These are phyloP conservation scores for Rubroboletus satanas DNA, from an alignment of 768 basidiomycete species.

Conservation along the genomic window DNA sequence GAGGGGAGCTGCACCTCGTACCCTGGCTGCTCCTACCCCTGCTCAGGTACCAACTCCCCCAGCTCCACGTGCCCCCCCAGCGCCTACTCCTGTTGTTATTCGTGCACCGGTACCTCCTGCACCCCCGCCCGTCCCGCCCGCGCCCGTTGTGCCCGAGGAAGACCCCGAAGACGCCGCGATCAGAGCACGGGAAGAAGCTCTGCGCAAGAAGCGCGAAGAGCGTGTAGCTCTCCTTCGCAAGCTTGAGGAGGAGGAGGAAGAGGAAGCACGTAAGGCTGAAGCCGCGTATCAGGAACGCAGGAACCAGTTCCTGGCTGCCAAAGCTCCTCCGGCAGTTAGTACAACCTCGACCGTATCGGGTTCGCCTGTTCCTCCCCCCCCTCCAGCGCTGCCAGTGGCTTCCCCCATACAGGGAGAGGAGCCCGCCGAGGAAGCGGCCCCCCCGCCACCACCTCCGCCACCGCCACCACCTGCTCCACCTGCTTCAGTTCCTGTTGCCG, in stretches of 20 bases:
- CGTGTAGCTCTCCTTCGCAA: constrained; percentile 64
- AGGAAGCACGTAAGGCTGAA: constrained; percentile 48
- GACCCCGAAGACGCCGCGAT: constrained; percentile 79
- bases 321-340: constrained; percentile 30
- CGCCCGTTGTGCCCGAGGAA: constrained; percentile 42
- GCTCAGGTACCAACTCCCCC: constrained; percentile 21
- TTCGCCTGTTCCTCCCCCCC: constrained; percentile 38
- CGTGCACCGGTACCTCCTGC: constrained; percentile 36
- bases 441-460: constrained; percentile 33
- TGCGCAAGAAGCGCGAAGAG: constrained; percentile 73
- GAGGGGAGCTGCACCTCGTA: constrained; percentile 11
- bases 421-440: constrained; percentile 20
- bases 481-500: constrained; percentile 28
- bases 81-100: constrained; percentile 22
- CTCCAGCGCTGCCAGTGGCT: constrained; percentile 33
- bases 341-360: constrained; percentile 19
- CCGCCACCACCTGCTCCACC: constrained; percentile 29
- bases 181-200: constrained; percentile 61
- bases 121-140: constrained; percentile 50
- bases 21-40: constrained; percentile 20
- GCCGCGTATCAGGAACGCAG: constrained; percentile 36
- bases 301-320: constrained; percentile 37
- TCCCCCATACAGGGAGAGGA: constrained; percentile 12
- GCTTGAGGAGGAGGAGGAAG: constrained; percentile 67
- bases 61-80: constrained; percentile 23